Evolutionary conservation across 2,329 filamentous ascomycete genomes (phyloP).

Genomic region (Sarocladium kiliense): DNA sequence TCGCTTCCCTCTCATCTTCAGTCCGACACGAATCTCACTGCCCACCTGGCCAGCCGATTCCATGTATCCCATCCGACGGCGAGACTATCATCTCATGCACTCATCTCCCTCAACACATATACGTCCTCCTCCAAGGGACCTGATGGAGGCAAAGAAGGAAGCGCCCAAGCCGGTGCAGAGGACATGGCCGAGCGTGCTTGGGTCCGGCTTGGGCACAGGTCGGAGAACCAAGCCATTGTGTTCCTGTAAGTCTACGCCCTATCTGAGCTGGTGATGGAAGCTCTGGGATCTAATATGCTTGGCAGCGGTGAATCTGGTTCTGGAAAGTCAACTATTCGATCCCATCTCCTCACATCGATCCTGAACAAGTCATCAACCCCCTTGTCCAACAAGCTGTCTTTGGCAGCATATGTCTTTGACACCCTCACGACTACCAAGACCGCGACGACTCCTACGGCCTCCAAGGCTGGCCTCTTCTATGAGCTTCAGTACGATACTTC

Average conservation of each 20-base stretch:
- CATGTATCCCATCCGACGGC: constrained; percentile 88
- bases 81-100: constrained; percentile 81
- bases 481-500: constrained; percentile 96
- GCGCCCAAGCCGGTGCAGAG: constrained; percentile 86
- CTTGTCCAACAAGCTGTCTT: constrained; percentile 85
- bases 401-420: constrained; percentile 93
- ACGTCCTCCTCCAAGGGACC: constrained; percentile 81
- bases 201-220: constrained; percentile 76
- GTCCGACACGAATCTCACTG: constrained; percentile 72
- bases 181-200: constrained; percentile 85
- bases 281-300: neutral
- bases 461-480: constrained; percentile 91
- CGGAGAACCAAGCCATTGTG: constrained; percentile 87
- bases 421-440: constrained; percentile 96
- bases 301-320: constrained; percentile 87
- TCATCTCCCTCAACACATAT: constrained; percentile 93
- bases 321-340: constrained; percentile 91
- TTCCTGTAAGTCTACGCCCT: constrained; percentile 67
- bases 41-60: constrained; percentile 82
- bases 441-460: constrained; percentile 88
- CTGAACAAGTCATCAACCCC: constrained; percentile 89
- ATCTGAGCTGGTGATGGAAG: neutral
- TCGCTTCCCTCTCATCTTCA: constrained; percentile 80
- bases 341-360: constrained; percentile 79
- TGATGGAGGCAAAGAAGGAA: constrained; percentile 87